Evolutionary conservation across 306 rosid genomes (phyloP), one percentile per base, ranked within the genome.

Genomic region (Bauhinia variegata): DNA sequence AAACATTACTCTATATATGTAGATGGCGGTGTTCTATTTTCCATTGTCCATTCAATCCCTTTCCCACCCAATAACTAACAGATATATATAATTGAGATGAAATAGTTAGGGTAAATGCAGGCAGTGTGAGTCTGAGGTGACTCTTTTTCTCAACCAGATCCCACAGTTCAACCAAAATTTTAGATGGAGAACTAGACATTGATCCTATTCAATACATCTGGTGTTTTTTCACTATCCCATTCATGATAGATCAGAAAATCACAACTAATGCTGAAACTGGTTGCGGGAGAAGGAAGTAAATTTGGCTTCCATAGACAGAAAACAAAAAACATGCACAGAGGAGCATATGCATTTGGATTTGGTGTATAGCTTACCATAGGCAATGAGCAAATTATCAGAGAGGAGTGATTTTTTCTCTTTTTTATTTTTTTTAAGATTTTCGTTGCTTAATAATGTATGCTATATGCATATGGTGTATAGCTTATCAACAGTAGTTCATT

Each of bases 391-490:
- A 12, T 31, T 15, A 13, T 28, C 30, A 31, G 4, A 3, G 5
- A 9, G 6, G 7, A 36, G n/a, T 4, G 18, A 34, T 7, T 6
- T 13, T 56, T 54, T n/a, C 8, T 17, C 32, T 48, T 4, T 41
- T 12, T 39, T 36, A n/a, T 30, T 28, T 50, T 60, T 53, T 34
- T 12, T 9, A 38, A 14, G 42, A 15, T 17, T 16, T 31, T 54
- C 9, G 50, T 42, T 53, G 17, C 5, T 10, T 62, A 33, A 8
- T 43, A 23, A 2, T 11, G 6, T 53, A 52, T 28, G 12, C 32
- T 1, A 59, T 53, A 8, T 77, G 47, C 36, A 31, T 46, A 23
- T 18, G 17, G 58, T 19, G 54, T 54, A 71, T 23, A 65, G 43
- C 63, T 47, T 37, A 61, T 18, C 4, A 57, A 46, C 5, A 51